phyloP scores from a whole-genome alignment of 148 eudicot species.

The Fagopyrum esculentum region DNA sequence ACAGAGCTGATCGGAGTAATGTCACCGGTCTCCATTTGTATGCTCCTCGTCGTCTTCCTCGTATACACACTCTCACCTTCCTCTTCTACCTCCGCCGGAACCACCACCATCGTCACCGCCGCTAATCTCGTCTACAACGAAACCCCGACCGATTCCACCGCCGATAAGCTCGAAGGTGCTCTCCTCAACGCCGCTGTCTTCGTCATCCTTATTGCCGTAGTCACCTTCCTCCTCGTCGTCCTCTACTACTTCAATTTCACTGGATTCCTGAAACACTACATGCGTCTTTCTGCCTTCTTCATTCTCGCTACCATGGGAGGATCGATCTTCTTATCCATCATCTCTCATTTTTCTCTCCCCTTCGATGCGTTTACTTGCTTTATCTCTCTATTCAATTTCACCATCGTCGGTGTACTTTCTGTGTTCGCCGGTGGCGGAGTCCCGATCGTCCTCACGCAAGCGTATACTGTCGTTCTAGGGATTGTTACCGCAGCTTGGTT shows the following conservation, averaged over 20 bases:
- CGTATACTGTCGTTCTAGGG: conserved; percentile 68
- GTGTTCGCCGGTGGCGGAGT: conserved; percentile 64
- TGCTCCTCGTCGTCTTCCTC: conserved; percentile 55
- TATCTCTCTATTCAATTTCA: conserved; percentile 49
- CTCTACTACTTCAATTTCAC: conserved; percentile 79
- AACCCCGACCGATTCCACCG: conserved; percentile 47
- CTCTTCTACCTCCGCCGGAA: conserved; percentile 14
- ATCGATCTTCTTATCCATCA: conserved; percentile 44
- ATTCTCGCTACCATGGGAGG: conserved; percentile 69
- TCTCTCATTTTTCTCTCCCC: conserved; percentile 43
- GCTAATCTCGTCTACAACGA: conserved; percentile 82
- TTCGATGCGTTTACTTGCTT: conserved; percentile 44
- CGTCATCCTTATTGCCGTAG: conserved; percentile 49
- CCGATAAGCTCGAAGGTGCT: conserved; percentile 72
- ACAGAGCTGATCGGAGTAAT: conserved; percentile 62
- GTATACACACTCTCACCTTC: conserved; percentile 30
- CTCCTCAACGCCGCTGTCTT: conserved; percentile 70
- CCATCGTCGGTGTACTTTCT: conserved; percentile 55
- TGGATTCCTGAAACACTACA: conserved; percentile 59
- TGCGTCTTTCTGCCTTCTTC: conserved; percentile 65
- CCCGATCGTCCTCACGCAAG: conserved; percentile 63
- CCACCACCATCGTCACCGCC: conserved; percentile 50
- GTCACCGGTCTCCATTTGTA: conserved; percentile 86
- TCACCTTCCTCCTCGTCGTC: conserved; percentile 66
- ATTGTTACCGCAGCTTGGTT: conserved; percentile 86